Evolutionary conservation across 352 stramenopile genomes (phyloP), one percentile per base, ranked within the genome.

Genomic region (Albugo candida): DNA sequence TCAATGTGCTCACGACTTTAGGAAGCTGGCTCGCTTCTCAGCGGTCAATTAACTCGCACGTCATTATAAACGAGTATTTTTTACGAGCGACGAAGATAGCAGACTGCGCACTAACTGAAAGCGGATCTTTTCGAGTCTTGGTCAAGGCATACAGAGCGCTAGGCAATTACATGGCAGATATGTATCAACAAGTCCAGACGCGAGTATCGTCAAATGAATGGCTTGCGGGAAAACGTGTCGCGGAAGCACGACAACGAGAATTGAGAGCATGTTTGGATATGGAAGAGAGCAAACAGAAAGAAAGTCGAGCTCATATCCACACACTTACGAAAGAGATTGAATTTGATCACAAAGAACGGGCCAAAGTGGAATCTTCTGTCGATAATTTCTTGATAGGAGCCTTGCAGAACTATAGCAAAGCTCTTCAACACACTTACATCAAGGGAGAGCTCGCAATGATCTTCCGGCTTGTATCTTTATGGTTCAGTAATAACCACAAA

Each of bases 1-100:
- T 84, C 2, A 57, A 69, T 20, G 67, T 68, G 5, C 50, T 92
- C 19, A 85, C 75, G 2, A 64, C 74, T 8, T 94, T 83, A 38
- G 88, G 91, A 13, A 81, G 84, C 41, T 97, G 91, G 92, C 83
- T 97, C 56, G 80, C 82, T 16, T 82, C 83, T 48, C 83, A 96
- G 54, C 87, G 91, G 46, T 87, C 89, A 1, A 86, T 96, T 52
- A 82, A 75, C 56, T 92, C 79, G 8, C 71, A 83, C 61, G 62
- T 77, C n/a, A 93, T 97, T 62, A 63, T 97, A 1, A 75, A 94
- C n/a, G 70, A 83, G 0, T 96, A 92, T 55, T 81, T 97, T 20
- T 60, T 85, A 41, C 81, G 81, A 49, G 86, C 88, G 39, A 79
- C 75, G 0, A 48, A 68, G 1, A 68, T 85, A 19, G 67, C 87